Evolutionary conservation across 2,329 filamentous ascomycete species (phyloP), one percentile per base, ranked within the genome.

Genomic region (Metarhizium anisopliae): DNA sequence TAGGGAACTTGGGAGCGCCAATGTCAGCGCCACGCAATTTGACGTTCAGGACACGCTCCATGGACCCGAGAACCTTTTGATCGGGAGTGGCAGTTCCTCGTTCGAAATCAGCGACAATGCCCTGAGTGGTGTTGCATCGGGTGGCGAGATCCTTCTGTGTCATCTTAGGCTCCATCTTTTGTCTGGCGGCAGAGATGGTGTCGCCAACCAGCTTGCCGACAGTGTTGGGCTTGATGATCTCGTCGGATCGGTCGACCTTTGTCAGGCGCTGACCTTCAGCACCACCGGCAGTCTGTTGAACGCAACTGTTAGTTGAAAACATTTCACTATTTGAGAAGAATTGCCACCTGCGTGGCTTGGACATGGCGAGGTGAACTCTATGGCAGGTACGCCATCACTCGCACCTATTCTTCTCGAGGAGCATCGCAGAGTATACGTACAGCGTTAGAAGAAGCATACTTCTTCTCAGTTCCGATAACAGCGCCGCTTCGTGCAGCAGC

Each of bases 171-270:
- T 88, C 88, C 70, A 90, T 86, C 70, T 87, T 84, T 69, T 84
- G 85, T 61, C 94, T 89, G 55, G 88, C 83, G 67, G 86, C 82
- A 67, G 84, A 81, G 76, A 97, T 96, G 62, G 87, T 89, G 62
- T 89, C 84, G 66, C 89, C 90, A 61, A 97, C 90, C 56, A 82
- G 79, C 67, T 81, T 80, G 70, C 91, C 90, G 57, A 96, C 80
- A 50, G 90, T 95, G 78, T 95, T 95, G 68, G 91, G 92, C 79
- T 96, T 96, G 75, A 97, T 87, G 76, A 96, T 96, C 71, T 96
- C 94, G 79, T 97, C 92, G 70, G 85, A 86, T 64, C 93, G 92
- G 80, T 97, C 94, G 73, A 99, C 92, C 80, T 97, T 96, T 63
- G 94, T 97, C 62, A 97, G 81, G 70, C 90, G 92, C 77, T 99